Evolutionary conservation across 441 rosid genomes (phyloP), one percentile per base, ranked within the genome.

Genomic region (Croton setiger): DNA sequence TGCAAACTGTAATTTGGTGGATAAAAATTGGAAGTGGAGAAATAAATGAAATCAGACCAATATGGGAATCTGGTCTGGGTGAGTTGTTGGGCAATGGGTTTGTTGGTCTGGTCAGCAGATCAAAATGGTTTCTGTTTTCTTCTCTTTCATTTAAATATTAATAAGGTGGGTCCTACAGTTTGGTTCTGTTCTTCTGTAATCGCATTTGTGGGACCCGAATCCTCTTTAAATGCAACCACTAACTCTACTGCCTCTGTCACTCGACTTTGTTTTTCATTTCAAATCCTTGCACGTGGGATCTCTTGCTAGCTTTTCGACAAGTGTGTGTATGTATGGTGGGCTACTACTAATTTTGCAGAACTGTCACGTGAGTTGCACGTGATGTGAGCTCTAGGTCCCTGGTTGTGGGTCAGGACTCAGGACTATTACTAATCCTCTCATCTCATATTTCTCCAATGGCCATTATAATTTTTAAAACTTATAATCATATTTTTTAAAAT

Each of bases 351-450:
- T n/a, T n/a, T 44, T 33, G 11, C 39, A 43, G 66, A 71, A 23
- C 7, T 31, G 58, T 78, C 81, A 82, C 79, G 78, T 77, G 77
- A 18, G 27, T 0, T 35, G 37, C 76, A 75, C 73, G 76, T 75
- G 82, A 70, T 75, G 21, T 1, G 7, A 49, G 17, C 6, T 13
- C 17, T 45, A 15, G 17, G 1, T 11, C 20, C 31, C 1, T 2
- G 1, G 31, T 27, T 27, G 31, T 27, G 31, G 31, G 31, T 2
- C 31, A 27, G 31, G 1, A 27, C 31, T 27, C 31, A 27, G 31
- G 31, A 27, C 31, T 27, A 1, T 27, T 1, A 27, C 31, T 27
- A 27, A 0, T 27, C 31, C 2, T 2, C 31, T 27, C 31, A n/a
- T 27, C 31, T 1, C 31, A 0, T 27, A 27, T 27, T 2, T 27